Base-by-base conservation (phyloP, 2,329 filamentous ascomycete species). In the Torrubiella hemipterigena region DNA sequence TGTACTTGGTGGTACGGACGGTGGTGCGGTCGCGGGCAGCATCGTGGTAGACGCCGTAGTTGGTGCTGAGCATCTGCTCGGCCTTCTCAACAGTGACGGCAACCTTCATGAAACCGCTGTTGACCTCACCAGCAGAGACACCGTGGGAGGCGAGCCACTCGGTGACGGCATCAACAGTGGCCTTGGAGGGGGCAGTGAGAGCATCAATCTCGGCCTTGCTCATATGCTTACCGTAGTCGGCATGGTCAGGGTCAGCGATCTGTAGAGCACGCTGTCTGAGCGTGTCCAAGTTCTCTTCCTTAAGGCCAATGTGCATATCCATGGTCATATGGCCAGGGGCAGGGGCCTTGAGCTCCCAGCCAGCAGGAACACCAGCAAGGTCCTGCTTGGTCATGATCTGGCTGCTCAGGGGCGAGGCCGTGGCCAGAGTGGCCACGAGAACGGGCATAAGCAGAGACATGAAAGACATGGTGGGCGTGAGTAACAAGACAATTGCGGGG, bases 141-240 rank as follows among this genome's bases (percentile, higher is more conserved):
- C 29, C 29, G 13, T 31, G 29, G 6, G 29, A 24, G 6, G 19
- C 13, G 19, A 31, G 29, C 29, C 29, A 22, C 5, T 15, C 15
- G 10, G 15, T 18, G 17, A 29, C 27, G 13, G 27, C 17, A 11
- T 18, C 14, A 10, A 31, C 13, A 10, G 13, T 31, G 14, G 29
- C n/a, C 6, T 31, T 12, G 19, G 29, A 14, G 15, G 29, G 29
- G 12, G 29, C 29, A 9, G 29, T 31, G 6, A 31, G 20, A 7
- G 29, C 8, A 14, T 31, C 29, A 16, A 31, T 23, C 29, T 31
- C 29, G 6, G 8, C 21, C 19, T 23, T 22, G 19, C 19, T 23
- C 29, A 31, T 31, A 14, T 31, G 29, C 29, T 31, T 31, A 21
- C 20, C 29, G 20, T 31, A 31, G 8, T 31, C 29, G 13, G 29